Evolutionary conservation across 2,329 filamentous ascomycete species (phyloP).

Genomic region (Beauveria scarabaeidicola): DNA sequence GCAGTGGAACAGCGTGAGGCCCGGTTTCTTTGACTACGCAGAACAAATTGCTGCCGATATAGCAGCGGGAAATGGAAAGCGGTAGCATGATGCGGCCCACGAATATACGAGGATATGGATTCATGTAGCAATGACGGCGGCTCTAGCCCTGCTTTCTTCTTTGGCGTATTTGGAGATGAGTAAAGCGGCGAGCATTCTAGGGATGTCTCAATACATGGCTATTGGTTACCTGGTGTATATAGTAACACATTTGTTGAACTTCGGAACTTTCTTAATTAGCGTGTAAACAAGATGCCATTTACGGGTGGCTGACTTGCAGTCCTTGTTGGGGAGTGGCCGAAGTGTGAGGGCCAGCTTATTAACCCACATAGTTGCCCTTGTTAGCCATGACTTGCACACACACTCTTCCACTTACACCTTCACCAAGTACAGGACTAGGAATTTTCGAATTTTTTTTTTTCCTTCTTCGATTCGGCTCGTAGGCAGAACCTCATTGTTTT

Average conservation of each 20-base stretch:
- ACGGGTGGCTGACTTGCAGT: background rate
- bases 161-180: background rate
- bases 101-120: background rate
- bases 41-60: conserved; percentile 19
- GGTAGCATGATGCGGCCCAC: background rate
- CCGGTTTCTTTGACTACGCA: conserved; percentile 21
- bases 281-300: background rate
- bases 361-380: conserved; percentile 4
- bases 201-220: background rate
- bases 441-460: background rate
- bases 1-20: conserved; percentile 19
- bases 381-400: background rate
- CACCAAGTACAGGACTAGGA: background rate
- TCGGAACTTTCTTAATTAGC: background rate
- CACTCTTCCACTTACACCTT: conserved; percentile 4
- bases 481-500: no score
- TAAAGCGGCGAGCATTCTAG: background rate
- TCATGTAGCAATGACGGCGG: background rate
- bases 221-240: background rate
- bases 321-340: background rate
- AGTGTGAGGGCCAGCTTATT: background rate
- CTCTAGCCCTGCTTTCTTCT: background rate
- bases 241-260: background rate
- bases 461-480: background rate
- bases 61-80: conserved; percentile 8